Percentiles rank a stretch among this genome's conserved stretches.
phyloP scores from a whole-genome alignment of 768 basidiomycete genomes.

The Butyriboletus loyo region DNA sequence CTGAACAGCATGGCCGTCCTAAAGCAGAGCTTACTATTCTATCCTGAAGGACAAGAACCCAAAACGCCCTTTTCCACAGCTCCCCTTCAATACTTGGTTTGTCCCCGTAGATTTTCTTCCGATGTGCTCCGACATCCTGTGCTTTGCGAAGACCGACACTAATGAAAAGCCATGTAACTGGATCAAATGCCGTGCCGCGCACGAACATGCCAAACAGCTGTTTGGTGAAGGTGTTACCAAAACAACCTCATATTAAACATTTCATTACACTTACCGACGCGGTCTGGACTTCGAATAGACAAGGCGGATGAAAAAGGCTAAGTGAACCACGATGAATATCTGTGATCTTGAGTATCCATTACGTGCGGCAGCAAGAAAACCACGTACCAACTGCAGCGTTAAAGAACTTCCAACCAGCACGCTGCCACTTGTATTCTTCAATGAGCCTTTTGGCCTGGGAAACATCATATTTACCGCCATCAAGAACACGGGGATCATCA shows the following conservation, averaged over 20 bases:
- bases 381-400: conserved; percentile 49
- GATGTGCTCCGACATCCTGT: conserved; percentile 76
- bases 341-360: conserved; percentile 24
- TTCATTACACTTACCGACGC: conserved; percentile 40
- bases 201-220: conserved; percentile 57
- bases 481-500: conserved; percentile 56
- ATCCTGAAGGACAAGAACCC: conserved; percentile 63
- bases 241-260: not conserved
- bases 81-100: conserved; percentile 56
- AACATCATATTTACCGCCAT: conserved; percentile 26
- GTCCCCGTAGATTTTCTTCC: conserved; percentile 52
- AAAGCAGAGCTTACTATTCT: conserved; percentile 50
- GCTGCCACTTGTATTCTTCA: conserved; percentile 44
- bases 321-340: conserved; percentile 50
- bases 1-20: conserved; percentile 54
- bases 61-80: conserved; percentile 77
- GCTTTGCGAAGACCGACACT: conserved; percentile 59
- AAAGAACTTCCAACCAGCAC: conserved; percentile 62
- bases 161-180: conserved; percentile 52
- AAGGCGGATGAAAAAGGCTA: conserved; percentile 53
- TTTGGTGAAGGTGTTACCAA: conserved; percentile 9
- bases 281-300: conserved; percentile 62
- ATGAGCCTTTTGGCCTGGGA: conserved; percentile 19
- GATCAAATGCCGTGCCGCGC: conserved; percentile 45
- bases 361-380: not conserved